Conservation (phyloP, 164 flowering plant genomes). For the Stephania yunnanensis region DNA sequence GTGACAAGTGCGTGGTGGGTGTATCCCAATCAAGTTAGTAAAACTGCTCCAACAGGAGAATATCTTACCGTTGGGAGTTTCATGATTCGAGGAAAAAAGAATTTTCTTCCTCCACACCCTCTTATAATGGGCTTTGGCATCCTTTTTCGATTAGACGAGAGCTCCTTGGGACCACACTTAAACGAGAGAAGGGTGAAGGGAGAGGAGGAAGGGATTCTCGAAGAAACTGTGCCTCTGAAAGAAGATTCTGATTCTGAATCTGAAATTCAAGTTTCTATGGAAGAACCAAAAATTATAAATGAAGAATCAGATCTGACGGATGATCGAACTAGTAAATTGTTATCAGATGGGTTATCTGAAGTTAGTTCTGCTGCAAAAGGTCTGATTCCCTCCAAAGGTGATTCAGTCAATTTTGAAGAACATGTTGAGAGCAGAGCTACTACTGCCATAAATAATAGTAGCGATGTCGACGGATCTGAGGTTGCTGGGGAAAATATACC, state of each 20-base stretch:
- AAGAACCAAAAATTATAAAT: constrained; percentile 12
- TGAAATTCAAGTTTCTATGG: constrained; percentile 35
- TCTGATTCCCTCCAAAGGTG: constrained; percentile 5
- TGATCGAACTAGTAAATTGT: constrained; percentile 10
- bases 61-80: constrained; percentile 98
- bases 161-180: constrained; percentile 91
- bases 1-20: constrained; percentile 99
- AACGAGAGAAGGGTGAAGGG: constrained; percentile 96
- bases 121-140: constrained; percentile 96
- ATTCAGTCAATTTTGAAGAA: constrained; percentile 8
- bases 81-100: constrained; percentile 97
- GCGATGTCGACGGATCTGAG: constrained; percentile 15
- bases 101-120: constrained; percentile 98
- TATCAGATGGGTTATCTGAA: constrained; percentile 16
- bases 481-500: constrained; percentile 20
- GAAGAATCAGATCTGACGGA: constrained; percentile 17
- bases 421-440: constrained; percentile 17
- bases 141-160: constrained; percentile 91
- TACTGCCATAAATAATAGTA: not conserved
- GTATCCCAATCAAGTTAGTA: constrained; percentile 95
- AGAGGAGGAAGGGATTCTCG: constrained; percentile 67
- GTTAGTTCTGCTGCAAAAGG: constrained; percentile 13
- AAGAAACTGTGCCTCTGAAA: constrained; percentile 31
- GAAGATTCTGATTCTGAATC: constrained; percentile 54
- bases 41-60: constrained; percentile 99